These are phyloP conservation scores for Dimocarpus longan DNA, from an alignment of 345 rosid genomes.

Conservation along the genomic window DNA sequence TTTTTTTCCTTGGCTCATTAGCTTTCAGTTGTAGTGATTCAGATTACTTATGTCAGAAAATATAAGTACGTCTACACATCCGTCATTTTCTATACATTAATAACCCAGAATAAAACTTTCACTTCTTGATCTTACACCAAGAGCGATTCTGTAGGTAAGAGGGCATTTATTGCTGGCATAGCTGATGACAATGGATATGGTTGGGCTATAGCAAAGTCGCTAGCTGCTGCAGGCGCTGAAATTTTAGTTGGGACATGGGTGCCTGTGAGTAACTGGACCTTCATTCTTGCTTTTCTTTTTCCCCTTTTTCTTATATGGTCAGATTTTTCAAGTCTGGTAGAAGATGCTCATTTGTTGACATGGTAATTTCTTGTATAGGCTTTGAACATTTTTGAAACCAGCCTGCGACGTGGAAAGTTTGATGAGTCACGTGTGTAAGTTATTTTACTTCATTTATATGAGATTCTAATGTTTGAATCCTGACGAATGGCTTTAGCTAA, in stretches of 20 bases:
- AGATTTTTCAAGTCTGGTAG: background rate
- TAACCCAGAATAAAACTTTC: background rate
- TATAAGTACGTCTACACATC: background rate
- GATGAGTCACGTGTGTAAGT: slow-evolving; percentile 92
- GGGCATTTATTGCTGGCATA: slow-evolving; percentile 94
- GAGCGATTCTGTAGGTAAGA: slow-evolving; percentile 64
- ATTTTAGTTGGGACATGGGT: slow-evolving; percentile 98
- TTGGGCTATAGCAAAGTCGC: slow-evolving; percentile 99
- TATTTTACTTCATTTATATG: slow-evolving; percentile 17
- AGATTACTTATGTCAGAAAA: background rate
- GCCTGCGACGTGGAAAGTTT: slow-evolving; percentile 92
- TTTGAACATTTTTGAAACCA: slow-evolving; percentile 89
- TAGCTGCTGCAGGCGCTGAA: slow-evolving; percentile 99
- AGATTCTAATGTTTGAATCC: background rate
- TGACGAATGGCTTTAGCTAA: slow-evolving; percentile 18
- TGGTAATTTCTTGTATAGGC: slow-evolving; percentile 56
- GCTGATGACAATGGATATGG: slow-evolving; percentile 99
- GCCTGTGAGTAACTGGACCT: slow-evolving; percentile 60
- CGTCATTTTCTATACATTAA: background rate
- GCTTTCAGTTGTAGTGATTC: background rate
- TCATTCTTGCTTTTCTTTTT: background rate
- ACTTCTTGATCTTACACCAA: slow-evolving; percentile 4
- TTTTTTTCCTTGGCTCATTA: background rate
- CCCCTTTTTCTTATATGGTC: background rate
- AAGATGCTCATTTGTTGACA: slow-evolving; percentile 20